Percentiles rank a stretch among this genome's conserved stretches.
Evolutionary conservation across 2,329 filamentous ascomycete genomes (phyloP).

Genomic region (Penicillium expansum): DNA sequence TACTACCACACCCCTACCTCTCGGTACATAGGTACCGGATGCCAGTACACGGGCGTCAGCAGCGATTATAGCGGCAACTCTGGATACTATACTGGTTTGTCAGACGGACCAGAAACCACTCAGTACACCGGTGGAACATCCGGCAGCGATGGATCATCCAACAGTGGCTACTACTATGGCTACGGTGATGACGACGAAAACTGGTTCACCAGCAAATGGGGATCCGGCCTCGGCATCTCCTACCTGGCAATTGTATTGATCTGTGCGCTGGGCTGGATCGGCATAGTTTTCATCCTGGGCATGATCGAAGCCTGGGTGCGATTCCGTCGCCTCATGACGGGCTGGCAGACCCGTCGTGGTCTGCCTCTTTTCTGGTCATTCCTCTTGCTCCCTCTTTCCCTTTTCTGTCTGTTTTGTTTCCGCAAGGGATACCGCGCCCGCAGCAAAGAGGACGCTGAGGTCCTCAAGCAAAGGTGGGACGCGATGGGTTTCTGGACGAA

Average conservation of each 20-base stretch:
- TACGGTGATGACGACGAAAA: conserved; percentile 11
- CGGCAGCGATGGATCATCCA: neutral
- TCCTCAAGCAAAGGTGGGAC: conserved; percentile 28
- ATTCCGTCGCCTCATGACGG: conserved; percentile 34
- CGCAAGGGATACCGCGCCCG: conserved; percentile 31
- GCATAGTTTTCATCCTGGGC: conserved; percentile 26
- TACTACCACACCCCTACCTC: conserved; percentile 13
- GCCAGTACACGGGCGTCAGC: conserved; percentile 7
- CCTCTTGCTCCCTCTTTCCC: conserved; percentile 20
- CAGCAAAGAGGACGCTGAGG: conserved; percentile 25
- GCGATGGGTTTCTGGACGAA: conserved; percentile 26
- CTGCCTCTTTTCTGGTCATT: conserved; percentile 32
- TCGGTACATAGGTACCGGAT: conserved; percentile 16
- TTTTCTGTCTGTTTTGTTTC: conserved; percentile 25
- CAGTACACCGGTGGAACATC: neutral
- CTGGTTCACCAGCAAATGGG: conserved; percentile 25
- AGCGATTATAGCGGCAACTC: neutral
- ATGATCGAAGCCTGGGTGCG: conserved; percentile 32
- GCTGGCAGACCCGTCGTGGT: conserved; percentile 35
- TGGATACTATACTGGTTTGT: neutral
- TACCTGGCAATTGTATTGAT: conserved; percentile 27
- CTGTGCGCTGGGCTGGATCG: conserved; percentile 28
- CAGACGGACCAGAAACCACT: neutral
- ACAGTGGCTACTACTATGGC: neutral
- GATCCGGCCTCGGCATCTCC: conserved; percentile 22